Evolutionary conservation across 2,329 filamentous ascomycete genomes (phyloP), one percentile per base, ranked within the genome.

Genomic region (Anthostomella pinea): DNA sequence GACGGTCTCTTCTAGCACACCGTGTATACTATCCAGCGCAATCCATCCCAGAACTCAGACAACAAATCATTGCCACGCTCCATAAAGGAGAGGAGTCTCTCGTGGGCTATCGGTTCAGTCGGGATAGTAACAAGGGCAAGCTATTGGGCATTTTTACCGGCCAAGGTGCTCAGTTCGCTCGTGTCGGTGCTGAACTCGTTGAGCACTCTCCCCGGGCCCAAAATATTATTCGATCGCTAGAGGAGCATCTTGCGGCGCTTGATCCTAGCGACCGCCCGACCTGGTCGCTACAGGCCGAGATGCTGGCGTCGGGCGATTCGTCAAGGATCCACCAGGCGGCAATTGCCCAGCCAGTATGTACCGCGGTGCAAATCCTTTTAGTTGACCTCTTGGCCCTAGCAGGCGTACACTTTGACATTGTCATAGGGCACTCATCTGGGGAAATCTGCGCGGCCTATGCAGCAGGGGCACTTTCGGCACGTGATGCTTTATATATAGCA

Each of bases 371-470:
- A 24, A 38, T 56, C n/a, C 27, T 40, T 1, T 30, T 54, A 1
- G 46, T 53, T 1, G 38, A 54, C n/a, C 29, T 46, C 4, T 27
- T 56, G 0, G 20, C 23, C 1, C 8, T 20, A 2, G 38, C 40
- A 11, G 43, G 38, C 3, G 33, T 56, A 8, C 26, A 18, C 2
- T 43, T 49, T 4, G 21, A 19, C 20, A 35, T 45, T 1, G 50
- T 53, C 0, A 43, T 56, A 3, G 53, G 53, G 1, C 53, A 56
- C 16, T 56, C 51, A 0, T 67, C 63, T 4, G 68, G 68, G 4
- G 68, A 71, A 39, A 70, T 70, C 15, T 66, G 58, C 0, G 68
- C 66, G 1, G 68, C 67, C 0, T 77, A 73, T 43, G 69, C 70
- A 0, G 65, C 69, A 0, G 71, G 70, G 0, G 54, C 63, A 13